A percentile compares a stretch with the other conserved stretches of the same genome.
Evolutionary conservation across 371 early-diverging fungal genomes (phyloP).

Genomic region (Apophysomyces elegans): DNA sequence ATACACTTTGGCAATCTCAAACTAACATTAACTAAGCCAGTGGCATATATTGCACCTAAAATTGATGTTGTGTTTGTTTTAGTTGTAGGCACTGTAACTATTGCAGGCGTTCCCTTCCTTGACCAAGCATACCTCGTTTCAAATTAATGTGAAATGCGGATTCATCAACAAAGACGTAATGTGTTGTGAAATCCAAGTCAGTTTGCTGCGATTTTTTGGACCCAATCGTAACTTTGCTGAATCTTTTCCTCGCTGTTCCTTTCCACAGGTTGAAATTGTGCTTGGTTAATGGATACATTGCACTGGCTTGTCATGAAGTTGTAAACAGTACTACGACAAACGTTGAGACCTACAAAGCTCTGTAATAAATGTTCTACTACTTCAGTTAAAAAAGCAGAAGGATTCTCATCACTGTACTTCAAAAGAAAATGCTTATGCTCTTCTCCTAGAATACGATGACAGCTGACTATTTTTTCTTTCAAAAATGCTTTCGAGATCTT

Average conservation of each 20-base stretch:
- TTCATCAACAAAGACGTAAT: slow-evolving; percentile 23
- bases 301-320: slow-evolving; percentile 16
- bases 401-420: slow-evolving; percentile 20
- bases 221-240: slow-evolving; percentile 14
- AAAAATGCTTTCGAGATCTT: slow-evolving; percentile 25
- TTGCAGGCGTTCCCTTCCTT: slow-evolving; percentile 22
- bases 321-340: slow-evolving; percentile 15
- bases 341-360: slow-evolving; percentile 17
- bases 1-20: slow-evolving; percentile 16
- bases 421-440: slow-evolving; percentile 16
- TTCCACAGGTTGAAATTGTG: slow-evolving; percentile 14
- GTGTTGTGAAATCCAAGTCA: slow-evolving; percentile 13
- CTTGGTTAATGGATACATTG: slow-evolving; percentile 18
- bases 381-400: slow-evolving; percentile 19
- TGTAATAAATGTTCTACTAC: slow-evolving; percentile 16
- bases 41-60: slow-evolving; percentile 23
- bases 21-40: slow-evolving; percentile 22
- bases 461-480: slow-evolving; percentile 11
- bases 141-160: slow-evolving; percentile 22
- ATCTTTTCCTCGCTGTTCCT: slow-evolving; percentile 2
- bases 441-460: too few relatives aligned
- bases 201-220: slow-evolving; percentile 11
- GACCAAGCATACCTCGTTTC: slow-evolving; percentile 25
- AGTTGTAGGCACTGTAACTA: slow-evolving; percentile 20
- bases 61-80: slow-evolving; percentile 18